phyloP scores from a whole-genome alignment of 345 rosid genomes.

The Salix exigua region DNA sequence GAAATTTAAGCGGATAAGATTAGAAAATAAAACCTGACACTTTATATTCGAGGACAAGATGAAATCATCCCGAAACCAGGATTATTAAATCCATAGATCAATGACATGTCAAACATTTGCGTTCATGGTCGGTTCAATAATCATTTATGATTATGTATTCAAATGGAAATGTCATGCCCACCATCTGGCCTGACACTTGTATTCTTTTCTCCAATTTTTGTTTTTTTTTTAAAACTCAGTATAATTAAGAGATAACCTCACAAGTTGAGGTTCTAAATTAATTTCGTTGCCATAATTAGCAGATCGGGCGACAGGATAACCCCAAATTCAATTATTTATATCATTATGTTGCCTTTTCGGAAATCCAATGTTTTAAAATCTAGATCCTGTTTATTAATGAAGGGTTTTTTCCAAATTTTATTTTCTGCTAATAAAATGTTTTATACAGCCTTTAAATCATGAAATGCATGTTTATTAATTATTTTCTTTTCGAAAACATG shows the following conservation, averaged over 20 bases:
- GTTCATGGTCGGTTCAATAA: conserved; percentile 11
- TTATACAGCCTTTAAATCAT: too few species aligned
- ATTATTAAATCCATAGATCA: neutral
- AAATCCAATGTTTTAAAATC: too few species aligned
- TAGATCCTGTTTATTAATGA: too few species aligned
- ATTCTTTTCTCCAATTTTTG: neutral
- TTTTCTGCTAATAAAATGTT: too few species aligned
- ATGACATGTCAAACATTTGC: neutral
- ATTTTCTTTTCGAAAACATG: neutral
- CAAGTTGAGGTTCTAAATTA: too few species aligned
- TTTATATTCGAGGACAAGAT: conserved; percentile 21
- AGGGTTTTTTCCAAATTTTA: too few species aligned
- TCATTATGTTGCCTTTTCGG: too few species aligned
- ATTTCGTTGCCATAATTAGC: too few species aligned
- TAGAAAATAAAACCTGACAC: neutral
- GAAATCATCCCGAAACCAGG: neutral
- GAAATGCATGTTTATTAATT: neutral
- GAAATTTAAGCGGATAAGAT: conserved; percentile 12
- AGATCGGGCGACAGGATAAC: too few species aligned
- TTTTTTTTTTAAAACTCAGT: too few species aligned
- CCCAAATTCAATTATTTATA: too few species aligned
- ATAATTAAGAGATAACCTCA: neutral
- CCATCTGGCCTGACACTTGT: conserved; percentile 14
- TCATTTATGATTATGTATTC: neutral
- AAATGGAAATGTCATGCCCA: conserved; percentile 1